These are phyloP conservation scores for Leishmania martiniquensis DNA, from an alignment of 208 protist genomes.

Conservation along the genomic window DNA sequence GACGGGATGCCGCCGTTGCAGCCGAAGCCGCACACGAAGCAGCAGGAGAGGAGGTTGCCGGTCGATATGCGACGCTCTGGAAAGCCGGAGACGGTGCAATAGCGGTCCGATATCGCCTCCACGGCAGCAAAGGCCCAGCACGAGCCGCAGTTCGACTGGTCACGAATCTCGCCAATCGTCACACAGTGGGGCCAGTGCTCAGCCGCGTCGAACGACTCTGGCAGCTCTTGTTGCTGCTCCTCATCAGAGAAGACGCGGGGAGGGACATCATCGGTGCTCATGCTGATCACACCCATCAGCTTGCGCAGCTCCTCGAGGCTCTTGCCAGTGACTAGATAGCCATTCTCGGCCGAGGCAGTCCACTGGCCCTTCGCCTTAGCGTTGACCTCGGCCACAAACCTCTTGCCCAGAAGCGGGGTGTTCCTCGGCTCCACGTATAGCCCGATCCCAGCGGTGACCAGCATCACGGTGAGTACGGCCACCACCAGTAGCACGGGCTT, in stretches of 20 bases:
- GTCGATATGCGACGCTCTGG: slow-evolving; percentile 66
- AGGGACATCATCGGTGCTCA: slow-evolving; percentile 32
- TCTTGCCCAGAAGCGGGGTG: slow-evolving; percentile 25
- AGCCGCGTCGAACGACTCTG: slow-evolving; percentile 63
- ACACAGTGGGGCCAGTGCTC: slow-evolving; percentile 66
- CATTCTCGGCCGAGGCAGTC: slow-evolving; percentile 54
- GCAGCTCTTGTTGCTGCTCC: slow-evolving; percentile 44
- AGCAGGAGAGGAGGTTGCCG: slow-evolving; percentile 83
- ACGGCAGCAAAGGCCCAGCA: slow-evolving; percentile 93
- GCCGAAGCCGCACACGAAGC: slow-evolving; percentile 72
- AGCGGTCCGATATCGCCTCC: slow-evolving; percentile 85
- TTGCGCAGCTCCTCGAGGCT: slow-evolving; percentile 41
- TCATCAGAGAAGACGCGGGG: slow-evolving; percentile 50
- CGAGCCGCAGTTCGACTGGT: slow-evolving; percentile 90
- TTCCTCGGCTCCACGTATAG: slow-evolving; percentile 23
- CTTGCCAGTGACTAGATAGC: slow-evolving; percentile 35
- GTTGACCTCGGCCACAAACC: slow-evolving; percentile 45
- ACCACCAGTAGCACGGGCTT: slow-evolving; percentile 25
- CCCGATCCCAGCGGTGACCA: slow-evolving; percentile 26
- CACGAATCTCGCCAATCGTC: slow-evolving; percentile 74
- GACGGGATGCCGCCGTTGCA: slow-evolving; percentile 85
- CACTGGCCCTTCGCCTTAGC: slow-evolving; percentile 52
- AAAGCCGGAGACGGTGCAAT: slow-evolving; percentile 81
- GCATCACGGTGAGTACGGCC: slow-evolving; percentile 30
- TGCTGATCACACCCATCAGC: slow-evolving; percentile 52